Base-by-base conservation (phyloP, 192 early-diverging fungal genomes). In the Spizellomyces sp. region DNA sequence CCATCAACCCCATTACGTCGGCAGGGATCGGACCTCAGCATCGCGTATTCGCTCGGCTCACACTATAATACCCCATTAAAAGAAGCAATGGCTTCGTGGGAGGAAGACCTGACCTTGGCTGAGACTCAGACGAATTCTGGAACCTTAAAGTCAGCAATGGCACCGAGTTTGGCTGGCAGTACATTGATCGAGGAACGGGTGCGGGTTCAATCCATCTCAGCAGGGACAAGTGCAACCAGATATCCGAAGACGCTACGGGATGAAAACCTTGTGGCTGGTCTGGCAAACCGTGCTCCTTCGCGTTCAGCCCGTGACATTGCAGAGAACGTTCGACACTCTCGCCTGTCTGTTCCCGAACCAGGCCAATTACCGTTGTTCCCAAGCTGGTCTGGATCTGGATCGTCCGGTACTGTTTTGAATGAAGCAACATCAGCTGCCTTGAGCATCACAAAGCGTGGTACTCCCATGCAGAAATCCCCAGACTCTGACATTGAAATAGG, bases 71-170 rank as follows among this genome's bases (percentile, higher is more conserved):
- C 70, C 8, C 70, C 70, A 5, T 36, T 72, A 52, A 63, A 64
- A 45, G 70, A 72, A 36, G 70, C 70, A 4, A 72, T 72, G 70
- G 70, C 70, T 8, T 63, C 62, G 5, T 72, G 70, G 70, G 70
- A 72, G 62, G 70, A 72, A 19, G 62, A 62, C 19, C 50, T 72
- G 4, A 58, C 69, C 1, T 22, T 9, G 10, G 45, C 17, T 41
- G 36, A 41, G 15, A 14, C 21, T 27, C 21, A 61, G 36, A 15
- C 21, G 14, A 61, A 54, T 54, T 54, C 50, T 12, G 50, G 50
- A 54, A 54, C 50, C 12, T 19, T 54, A 54, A 54, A 19, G 17
- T 54, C 50, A 54, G 17, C 12, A n/a, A 19, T 19, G 12, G 50
- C 50, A 12, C 50, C 12, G 17, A 54, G 50, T 54, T 12, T n/a